A percentile compares a stretch with the other conserved stretches of the same genome.
Conservation (phyloP, 176 grass and related monocot genomes). For the Alloteropsis semialata region DNA sequence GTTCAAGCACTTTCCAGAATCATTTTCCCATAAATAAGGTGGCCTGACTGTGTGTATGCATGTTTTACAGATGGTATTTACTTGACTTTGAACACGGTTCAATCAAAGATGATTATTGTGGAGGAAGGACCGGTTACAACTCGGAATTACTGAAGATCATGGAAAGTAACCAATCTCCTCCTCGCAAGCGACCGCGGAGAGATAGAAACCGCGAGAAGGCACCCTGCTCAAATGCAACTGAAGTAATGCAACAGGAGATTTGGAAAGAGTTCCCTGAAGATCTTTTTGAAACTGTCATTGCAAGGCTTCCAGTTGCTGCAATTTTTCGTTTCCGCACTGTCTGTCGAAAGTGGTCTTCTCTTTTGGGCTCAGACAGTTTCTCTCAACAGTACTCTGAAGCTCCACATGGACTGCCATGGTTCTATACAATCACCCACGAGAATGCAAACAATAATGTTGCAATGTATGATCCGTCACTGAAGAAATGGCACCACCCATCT, state of each 20-base stretch:
- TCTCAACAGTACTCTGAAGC: slow-evolving; percentile 56
- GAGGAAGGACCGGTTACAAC: slow-evolving; percentile 46
- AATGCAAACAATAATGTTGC: slow-evolving; percentile 65
- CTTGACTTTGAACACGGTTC: slow-evolving; percentile 66
- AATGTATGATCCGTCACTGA: slow-evolving; percentile 70
- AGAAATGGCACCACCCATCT: slow-evolving; percentile 82
- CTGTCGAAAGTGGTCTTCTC: slow-evolving; percentile 76
- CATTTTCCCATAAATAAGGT: background rate
- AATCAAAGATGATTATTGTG: slow-evolving; percentile 64
- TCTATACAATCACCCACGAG: slow-evolving; percentile 89
- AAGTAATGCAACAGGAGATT: slow-evolving; percentile 69
- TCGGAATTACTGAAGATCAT: slow-evolving; percentile 54
- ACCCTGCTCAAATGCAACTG: slow-evolving; percentile 43
- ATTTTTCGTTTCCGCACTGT: slow-evolving; percentile 89
- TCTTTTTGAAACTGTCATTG: slow-evolving; percentile 79
- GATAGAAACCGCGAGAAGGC: slow-evolving; percentile 49
- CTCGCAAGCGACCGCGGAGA: slow-evolving; percentile 54
- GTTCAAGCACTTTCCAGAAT: background rate
- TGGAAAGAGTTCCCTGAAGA: slow-evolving; percentile 94
- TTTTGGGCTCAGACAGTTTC: slow-evolving; percentile 74
- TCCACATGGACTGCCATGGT: slow-evolving; percentile 64
- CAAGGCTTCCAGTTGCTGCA: slow-evolving; percentile 76
- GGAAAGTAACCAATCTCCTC: slow-evolving; percentile 55
- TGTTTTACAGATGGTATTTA: slow-evolving; percentile 65
- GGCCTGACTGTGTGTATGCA: slow-evolving; percentile 17